These are phyloP conservation scores for Exophiala sp. DNA, from an alignment of 2,329 filamentous ascomycete species.

Conservation along the genomic window DNA sequence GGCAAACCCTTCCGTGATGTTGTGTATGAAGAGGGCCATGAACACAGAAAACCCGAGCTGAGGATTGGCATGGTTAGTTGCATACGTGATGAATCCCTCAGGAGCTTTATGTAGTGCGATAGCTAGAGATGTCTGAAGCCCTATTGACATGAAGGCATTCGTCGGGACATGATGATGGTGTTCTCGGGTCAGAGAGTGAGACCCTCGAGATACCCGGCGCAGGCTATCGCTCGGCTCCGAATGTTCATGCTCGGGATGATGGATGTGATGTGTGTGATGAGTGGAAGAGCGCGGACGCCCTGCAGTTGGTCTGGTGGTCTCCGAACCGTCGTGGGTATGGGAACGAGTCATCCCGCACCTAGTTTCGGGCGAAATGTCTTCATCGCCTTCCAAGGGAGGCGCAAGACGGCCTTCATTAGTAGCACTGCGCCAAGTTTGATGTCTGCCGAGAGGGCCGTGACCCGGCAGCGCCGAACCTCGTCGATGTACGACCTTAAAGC, in stretches of 20 bases:
- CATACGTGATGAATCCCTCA: conserved; percentile 81
- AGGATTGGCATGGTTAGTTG: conserved; percentile 93
- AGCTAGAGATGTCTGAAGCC: conserved; percentile 90
- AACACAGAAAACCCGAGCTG: conserved; percentile 85
- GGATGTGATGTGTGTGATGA: conserved; percentile 27
- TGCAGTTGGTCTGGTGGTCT: neutral
- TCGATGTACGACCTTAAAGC: conserved; percentile 45
- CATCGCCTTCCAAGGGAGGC: conserved; percentile 14
- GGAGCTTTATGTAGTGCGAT: conserved; percentile 96
- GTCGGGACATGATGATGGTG: conserved; percentile 94
- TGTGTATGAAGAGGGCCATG: conserved; percentile 93
- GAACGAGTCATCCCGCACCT: neutral
- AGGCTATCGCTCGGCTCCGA: neutral
- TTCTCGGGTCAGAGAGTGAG: conserved; percentile 33
- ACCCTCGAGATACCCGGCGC: conserved; percentile 15
- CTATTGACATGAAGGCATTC: conserved; percentile 88
- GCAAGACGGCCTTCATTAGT: conserved; percentile 7
- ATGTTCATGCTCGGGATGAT: conserved; percentile 28
- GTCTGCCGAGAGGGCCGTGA: conserved; percentile 13
- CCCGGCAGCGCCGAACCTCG: conserved; percentile 22
- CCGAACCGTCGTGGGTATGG: conserved; percentile 15
- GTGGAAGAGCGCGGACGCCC: conserved; percentile 25
- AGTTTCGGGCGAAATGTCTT: conserved; percentile 8
- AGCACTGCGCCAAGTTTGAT: conserved; percentile 17
- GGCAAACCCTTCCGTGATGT: conserved; percentile 94